A percentile compares a stretch with the other conserved stretches of the same genome.
phyloP scores from a whole-genome alignment of 495 filamentous ascomycete species.

The Amphirosellinia nigrospora region DNA sequence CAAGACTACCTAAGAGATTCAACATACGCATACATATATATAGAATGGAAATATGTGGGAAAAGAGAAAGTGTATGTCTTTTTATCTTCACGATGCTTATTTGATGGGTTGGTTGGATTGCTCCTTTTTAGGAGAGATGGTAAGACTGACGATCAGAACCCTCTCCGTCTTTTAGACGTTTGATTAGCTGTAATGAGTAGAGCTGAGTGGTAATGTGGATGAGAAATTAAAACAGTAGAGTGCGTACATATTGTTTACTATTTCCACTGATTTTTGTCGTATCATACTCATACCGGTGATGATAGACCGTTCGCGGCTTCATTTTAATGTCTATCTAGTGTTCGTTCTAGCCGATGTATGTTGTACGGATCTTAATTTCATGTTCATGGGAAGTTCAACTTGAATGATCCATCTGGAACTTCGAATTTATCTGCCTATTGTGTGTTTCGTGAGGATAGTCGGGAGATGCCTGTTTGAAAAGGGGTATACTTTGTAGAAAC shows the following conservation, averaged over 20 bases:
- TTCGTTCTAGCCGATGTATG: too few relatives aligned
- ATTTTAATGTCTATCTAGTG: background rate
- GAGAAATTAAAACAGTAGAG: background rate
- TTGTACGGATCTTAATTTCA: too few relatives aligned
- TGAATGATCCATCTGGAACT: too few relatives aligned
- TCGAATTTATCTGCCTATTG: too few relatives aligned
- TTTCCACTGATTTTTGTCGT: background rate
- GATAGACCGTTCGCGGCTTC: background rate
- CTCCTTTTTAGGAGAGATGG: background rate
- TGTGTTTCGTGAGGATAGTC: background rate
- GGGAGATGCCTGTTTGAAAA: background rate
- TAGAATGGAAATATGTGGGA: background rate
- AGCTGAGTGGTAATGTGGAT: background rate
- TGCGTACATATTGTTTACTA: background rate
- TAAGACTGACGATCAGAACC: background rate
- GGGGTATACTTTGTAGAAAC: too few relatives aligned
- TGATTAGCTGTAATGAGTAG: background rate
- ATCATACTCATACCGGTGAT: too few relatives aligned
- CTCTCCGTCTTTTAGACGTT: background rate
- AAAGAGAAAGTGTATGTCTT: background rate
- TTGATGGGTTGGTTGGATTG: background rate
- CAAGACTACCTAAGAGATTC: slow-evolving; percentile 22
- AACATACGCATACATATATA: background rate
- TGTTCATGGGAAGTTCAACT: too few relatives aligned
- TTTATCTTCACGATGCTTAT: background rate